phyloP scores from a whole-genome alignment of 2,329 filamentous ascomycete genomes.

The Thyridium curvatum region DNA sequence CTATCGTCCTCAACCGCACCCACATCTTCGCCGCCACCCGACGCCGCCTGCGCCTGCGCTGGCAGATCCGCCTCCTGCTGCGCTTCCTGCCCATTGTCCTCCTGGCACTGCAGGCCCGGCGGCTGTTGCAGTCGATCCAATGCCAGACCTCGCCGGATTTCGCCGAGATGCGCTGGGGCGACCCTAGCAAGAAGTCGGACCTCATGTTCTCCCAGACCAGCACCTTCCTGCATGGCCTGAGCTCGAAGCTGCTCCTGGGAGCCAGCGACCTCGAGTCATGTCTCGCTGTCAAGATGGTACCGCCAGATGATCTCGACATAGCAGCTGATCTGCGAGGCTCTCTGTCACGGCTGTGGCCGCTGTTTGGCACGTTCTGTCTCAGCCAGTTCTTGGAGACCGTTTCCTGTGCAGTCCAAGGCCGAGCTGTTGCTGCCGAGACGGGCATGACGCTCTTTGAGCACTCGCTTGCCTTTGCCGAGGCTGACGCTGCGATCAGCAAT shows the following conservation, averaged over 20 bases:
- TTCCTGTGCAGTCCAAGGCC: slow-evolving; percentile 80
- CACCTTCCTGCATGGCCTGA: slow-evolving; percentile 64
- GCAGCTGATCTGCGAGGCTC: slow-evolving; percentile 63
- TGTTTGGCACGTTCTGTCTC: slow-evolving; percentile 63
- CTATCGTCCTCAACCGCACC: slow-evolving; percentile 82
- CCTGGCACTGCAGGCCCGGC: slow-evolving; percentile 61
- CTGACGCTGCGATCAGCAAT: slow-evolving; percentile 78
- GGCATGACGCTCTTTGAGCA: slow-evolving; percentile 97
- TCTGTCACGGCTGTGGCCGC: slow-evolving; percentile 67
- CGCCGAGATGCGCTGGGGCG: slow-evolving; percentile 62
- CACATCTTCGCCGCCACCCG: slow-evolving; percentile 89
- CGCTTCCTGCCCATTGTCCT: slow-evolving; percentile 66
- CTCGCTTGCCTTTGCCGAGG: slow-evolving; percentile 91
- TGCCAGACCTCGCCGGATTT: slow-evolving; percentile 83
- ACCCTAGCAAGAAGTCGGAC: slow-evolving; percentile 55
- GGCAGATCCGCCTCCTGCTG: slow-evolving; percentile 63
- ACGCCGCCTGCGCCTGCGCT: slow-evolving; percentile 68
- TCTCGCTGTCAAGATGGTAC: slow-evolving; percentile 65
- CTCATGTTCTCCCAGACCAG: slow-evolving; percentile 67
- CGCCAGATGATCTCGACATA: slow-evolving; percentile 42
- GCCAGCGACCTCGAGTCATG: slow-evolving; percentile 72
- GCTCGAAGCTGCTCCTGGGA: slow-evolving; percentile 66
- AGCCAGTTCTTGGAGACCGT: slow-evolving; percentile 88
- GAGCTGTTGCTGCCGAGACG: slow-evolving; percentile 73
- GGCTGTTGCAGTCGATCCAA: slow-evolving; percentile 75